A percentile compares a stretch with the other conserved stretches of the same genome.
phyloP scores from a whole-genome alignment of 257 asterid species.

The Schizonepeta tenuifolia region DNA sequence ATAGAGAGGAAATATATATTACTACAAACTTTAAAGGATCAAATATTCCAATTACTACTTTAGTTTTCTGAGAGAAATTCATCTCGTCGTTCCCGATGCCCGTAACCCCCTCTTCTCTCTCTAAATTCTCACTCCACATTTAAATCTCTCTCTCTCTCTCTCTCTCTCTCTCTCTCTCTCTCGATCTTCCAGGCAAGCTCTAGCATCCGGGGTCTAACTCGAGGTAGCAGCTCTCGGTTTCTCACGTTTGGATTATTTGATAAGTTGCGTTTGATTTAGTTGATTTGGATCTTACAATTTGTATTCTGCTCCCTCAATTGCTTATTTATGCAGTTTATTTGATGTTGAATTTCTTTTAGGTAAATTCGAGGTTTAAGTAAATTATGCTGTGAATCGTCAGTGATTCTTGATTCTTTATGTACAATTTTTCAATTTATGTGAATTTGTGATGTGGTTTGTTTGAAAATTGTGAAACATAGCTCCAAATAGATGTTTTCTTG shows the following conservation, averaged over 20 bases:
- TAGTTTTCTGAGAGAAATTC: background rate
- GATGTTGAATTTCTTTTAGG: background rate
- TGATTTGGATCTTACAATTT: conserved; percentile 33
- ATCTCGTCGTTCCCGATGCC: conserved; percentile 29
- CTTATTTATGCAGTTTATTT: conserved; percentile 8
- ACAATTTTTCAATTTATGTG: background rate
- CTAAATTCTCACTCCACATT: background rate
- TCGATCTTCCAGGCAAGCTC: conserved; percentile 21
- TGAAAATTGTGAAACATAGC: conserved; percentile 7
- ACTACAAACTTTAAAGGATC: too few relatives aligned
- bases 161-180: conserved; percentile 7
- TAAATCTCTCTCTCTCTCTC: background rate
- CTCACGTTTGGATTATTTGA: background rate
- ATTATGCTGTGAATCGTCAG: background rate
- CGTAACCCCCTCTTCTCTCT: conserved; percentile 24
- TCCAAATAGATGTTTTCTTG: background rate
- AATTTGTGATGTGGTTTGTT: conserved; percentile 26
- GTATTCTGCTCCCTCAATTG: conserved; percentile 5
- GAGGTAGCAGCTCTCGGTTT: conserved; percentile 20
- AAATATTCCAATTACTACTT: conserved; percentile 17
- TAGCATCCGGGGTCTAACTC: conserved; percentile 6
- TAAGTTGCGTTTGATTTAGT: background rate
- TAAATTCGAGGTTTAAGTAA: background rate
- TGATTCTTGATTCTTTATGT: background rate
- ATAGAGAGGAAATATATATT: too few relatives aligned